Evolutionary conservation across 345 rosid genomes (phyloP).

Genomic region (Firmiana major): DNA sequence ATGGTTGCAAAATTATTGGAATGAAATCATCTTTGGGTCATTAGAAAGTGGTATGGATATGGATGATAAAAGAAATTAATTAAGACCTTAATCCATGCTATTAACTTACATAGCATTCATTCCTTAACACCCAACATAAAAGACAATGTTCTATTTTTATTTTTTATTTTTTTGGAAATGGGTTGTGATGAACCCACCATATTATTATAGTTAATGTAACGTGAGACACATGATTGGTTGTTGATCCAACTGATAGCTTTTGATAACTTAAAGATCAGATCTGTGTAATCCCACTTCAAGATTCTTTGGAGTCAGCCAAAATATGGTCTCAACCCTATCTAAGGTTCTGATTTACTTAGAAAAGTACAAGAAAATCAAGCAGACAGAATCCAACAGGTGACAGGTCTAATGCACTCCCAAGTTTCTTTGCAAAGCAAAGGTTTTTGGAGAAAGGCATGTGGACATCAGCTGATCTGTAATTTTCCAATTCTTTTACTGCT

Average conservation of each 20-base stretch:
- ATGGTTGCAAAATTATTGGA: not conserved
- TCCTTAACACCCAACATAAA: not conserved
- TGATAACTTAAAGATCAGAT: not conserved
- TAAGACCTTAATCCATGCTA: not conserved
- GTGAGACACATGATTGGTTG: not conserved
- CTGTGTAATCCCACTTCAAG: not conserved
- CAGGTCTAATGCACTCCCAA: not conserved
- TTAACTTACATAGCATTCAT: not conserved
- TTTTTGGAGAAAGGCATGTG: not conserved
- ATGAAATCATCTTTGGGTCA: not conserved
- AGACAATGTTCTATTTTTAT: not conserved
- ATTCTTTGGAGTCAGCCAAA: not conserved
- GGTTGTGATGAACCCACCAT: conserved; percentile 1
- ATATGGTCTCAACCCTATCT: conserved; percentile 2
- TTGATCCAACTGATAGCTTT: not conserved
- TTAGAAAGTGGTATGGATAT: not conserved
- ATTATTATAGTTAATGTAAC: not conserved
- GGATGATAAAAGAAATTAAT: not conserved
- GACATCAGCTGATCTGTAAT: not conserved
- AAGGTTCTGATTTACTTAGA: conserved; percentile 16
- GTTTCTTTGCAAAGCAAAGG: not conserved
- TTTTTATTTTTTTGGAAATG: not conserved
- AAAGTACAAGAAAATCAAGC: not conserved
- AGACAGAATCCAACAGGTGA: not conserved
- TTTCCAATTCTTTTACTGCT: not conserved